Evolutionary conservation across 768 basidiomycete species (phyloP), one percentile per base, ranked within the genome.

Genomic region (Dacryopinax primogenitus): DNA sequence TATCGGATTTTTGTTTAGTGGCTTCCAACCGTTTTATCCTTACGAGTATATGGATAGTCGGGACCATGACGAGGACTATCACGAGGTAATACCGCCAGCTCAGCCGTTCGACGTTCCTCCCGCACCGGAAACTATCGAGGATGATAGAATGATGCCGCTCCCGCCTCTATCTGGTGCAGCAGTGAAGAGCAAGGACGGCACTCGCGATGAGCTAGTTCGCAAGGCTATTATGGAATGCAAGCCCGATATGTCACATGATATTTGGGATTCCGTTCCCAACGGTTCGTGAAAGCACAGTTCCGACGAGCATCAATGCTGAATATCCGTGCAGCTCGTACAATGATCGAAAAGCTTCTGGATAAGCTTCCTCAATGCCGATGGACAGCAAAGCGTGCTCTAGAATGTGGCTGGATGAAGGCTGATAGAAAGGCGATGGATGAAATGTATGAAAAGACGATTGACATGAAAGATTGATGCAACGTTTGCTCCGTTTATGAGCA

Each of bases 381-480:
- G 51, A 58, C 51, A 15, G 51, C 51, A 32, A 58, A 58, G 51
- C 51, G 51, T 18, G 51, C 51, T 23, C 51, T 58, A 3, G 51
- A 58, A 23, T 15, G 51, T 30, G 18, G 4, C 51, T 58, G 51
- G 51, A 58, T 58, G 51, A 26, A 13, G 4, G 26, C 9, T 9
- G 26, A 58, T 32, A 23, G 51, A 23, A 58, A 58, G 51, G 51
- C 26, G 26, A 58, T 58, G 51, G 51, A 58, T 30, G 51, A 58
- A 30, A 58, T 58, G 51, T 58, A 58, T 58, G 26, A 58, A 6
- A 58, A 30, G 18, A 58, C 51, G 26, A 11, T 58, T 13, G 26
- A 28, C 30, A 18, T 32, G 26, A 30, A 28, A 3, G 51, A 58
- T 30, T 32, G 51, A 58, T 3, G 32, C 9, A 7, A 30, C 18